These are phyloP conservation scores for Termitomyces sp. DNA, from an alignment of 768 basidiomycete species.

Conservation along the genomic window DNA sequence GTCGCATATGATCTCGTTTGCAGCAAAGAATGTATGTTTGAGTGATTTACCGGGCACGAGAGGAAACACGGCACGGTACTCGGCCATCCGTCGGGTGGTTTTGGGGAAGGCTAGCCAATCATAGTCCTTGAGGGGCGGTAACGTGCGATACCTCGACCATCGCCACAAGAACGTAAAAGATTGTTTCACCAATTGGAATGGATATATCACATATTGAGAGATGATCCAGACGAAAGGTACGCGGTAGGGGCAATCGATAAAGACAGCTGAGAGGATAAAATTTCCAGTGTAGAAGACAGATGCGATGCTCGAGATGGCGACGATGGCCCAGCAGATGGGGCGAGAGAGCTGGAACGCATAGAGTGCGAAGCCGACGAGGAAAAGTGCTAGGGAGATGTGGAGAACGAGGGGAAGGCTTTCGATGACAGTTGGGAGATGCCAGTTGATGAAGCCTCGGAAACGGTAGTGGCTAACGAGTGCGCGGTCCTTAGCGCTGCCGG, in stretches of 20 bases:
- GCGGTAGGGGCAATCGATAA: background rate
- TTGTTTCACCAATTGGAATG: background rate
- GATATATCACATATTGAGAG: background rate
- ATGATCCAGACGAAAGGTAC: background rate
- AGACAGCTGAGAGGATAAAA: background rate
- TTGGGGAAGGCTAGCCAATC: background rate
- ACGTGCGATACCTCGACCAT: background rate
- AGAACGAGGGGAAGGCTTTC: background rate
- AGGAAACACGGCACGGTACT: background rate
- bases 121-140: background rate
- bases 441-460: background rate
- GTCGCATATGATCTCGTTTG: background rate
- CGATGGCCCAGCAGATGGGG: background rate
- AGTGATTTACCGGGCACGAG: background rate
- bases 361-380: background rate
- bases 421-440: background rate
- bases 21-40: background rate
- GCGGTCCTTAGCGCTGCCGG: background rate
- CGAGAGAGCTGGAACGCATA: background rate
- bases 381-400: background rate
- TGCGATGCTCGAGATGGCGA: background rate
- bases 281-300: background rate
- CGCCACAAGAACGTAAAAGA: background rate
- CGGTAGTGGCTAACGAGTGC: background rate
- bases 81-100: background rate